Conservation (phyloP, 2,329 filamentous ascomycete genomes). For the Cytospora piceicola region DNA sequence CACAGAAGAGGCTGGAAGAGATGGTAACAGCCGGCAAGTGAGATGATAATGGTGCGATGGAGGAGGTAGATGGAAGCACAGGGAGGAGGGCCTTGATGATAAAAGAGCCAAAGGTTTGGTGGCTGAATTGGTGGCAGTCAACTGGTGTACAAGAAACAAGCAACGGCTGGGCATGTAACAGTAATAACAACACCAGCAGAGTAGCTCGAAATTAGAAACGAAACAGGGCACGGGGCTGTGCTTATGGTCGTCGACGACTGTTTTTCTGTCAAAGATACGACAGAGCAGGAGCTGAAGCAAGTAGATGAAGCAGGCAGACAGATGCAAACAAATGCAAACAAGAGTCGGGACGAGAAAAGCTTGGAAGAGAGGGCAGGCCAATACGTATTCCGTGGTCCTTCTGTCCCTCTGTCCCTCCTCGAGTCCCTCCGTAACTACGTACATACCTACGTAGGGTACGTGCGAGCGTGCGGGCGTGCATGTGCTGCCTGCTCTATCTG, state of each 20-base stretch:
- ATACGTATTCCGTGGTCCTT: neutral
- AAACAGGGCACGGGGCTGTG: neutral
- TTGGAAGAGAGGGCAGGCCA: constrained; percentile 2
- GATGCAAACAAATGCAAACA: constrained; percentile 2
- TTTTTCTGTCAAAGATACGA: constrained; percentile 1
- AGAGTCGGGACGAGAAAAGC: constrained; percentile 12
- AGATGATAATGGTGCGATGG: constrained; percentile 17
- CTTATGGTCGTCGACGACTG: neutral
- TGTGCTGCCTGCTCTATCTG: neutral
- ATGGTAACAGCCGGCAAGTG: constrained; percentile 4
- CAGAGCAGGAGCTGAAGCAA: constrained; percentile 8
- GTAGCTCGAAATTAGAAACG: neutral
- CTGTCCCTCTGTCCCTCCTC: too few relatives aligned
- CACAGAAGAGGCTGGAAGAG: constrained; percentile 11
- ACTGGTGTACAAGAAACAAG: constrained; percentile 7
- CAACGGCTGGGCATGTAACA: neutral
- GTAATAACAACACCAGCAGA: neutral
- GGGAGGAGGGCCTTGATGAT: constrained; percentile 3
- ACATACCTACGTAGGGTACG: neutral
- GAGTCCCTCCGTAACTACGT: too few relatives aligned
- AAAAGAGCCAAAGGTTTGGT: neutral
- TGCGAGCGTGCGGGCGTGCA: constrained; percentile 1
- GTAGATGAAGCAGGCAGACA: constrained; percentile 17
- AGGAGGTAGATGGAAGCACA: constrained; percentile 7
- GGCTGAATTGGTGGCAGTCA: constrained; percentile 6